Evolutionary conservation across 83 land plant species (phyloP).

Genomic region (Diphasiastrum complanatum): DNA sequence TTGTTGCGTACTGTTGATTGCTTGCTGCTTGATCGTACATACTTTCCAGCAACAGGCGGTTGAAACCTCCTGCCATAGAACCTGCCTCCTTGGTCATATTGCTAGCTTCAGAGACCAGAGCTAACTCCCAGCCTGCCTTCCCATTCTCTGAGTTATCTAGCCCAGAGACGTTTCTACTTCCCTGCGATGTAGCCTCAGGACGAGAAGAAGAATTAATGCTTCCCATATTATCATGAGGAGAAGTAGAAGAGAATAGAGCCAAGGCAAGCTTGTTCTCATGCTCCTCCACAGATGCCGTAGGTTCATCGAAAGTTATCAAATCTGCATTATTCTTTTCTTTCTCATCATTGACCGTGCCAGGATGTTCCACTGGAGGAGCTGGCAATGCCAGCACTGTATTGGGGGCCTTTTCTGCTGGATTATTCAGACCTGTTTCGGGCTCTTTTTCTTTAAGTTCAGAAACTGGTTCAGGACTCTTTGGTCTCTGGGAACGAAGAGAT

Average conservation of each 20-base stretch:
- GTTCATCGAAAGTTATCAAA: slow-evolving; percentile 54
- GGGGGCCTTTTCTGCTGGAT: slow-evolving; percentile 32
- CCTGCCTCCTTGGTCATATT: neutral
- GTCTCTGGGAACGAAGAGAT: neutral
- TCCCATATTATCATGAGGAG: slow-evolving; percentile 75
- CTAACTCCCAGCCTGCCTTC: too few relatives aligned
- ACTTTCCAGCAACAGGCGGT: slow-evolving; percentile 4
- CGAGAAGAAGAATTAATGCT: too few relatives aligned
- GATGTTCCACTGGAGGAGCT: slow-evolving; percentile 42
- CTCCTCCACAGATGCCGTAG: slow-evolving; percentile 50
- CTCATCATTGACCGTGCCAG: slow-evolving; percentile 7
- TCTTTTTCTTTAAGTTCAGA: slow-evolving; percentile 10
- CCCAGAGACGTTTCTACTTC: too few relatives aligned
- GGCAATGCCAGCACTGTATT: slow-evolving; percentile 73
- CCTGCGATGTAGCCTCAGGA: too few relatives aligned
- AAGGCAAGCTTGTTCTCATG: slow-evolving; percentile 68
- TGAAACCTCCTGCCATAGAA: slow-evolving; percentile 1
- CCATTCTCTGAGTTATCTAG: too few relatives aligned
- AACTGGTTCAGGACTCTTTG: slow-evolving; percentile 22
- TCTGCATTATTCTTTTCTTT: slow-evolving; percentile 29
- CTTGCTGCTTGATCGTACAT: too few relatives aligned
- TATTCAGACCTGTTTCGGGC: slow-evolving; percentile 8
- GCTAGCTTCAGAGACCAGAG: too few relatives aligned
- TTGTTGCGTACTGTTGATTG: too few relatives aligned
- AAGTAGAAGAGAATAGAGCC: slow-evolving; percentile 59